These are phyloP conservation scores for Cercospora zeina DNA, from an alignment of 2,329 filamentous ascomycete species.

Conservation along the genomic window DNA sequence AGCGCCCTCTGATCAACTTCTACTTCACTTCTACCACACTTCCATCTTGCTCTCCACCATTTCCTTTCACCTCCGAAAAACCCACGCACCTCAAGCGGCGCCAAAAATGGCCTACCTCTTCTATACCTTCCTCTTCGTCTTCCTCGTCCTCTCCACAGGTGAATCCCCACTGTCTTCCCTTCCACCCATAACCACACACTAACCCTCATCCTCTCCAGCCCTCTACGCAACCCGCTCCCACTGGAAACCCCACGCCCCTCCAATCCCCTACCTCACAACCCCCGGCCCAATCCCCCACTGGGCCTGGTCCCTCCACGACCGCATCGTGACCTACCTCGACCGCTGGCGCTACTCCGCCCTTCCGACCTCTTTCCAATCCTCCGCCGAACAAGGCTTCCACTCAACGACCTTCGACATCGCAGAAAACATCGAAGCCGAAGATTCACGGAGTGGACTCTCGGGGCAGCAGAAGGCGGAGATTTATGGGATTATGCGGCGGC, in stretches of 20 bases:
- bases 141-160: conserved; percentile 71
- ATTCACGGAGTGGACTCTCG: conserved; percentile 78
- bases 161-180: conserved; percentile 39
- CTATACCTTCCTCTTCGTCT: conserved; percentile 71
- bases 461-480: conserved; percentile 78
- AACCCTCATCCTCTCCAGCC: conserved; percentile 45
- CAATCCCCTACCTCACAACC: conserved; percentile 54
- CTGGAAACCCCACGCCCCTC: conserved; percentile 72
- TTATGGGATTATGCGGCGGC: conserved; percentile 84
- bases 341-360: conserved; percentile 70
- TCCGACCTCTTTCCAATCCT: conserved; percentile 70
- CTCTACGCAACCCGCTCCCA: conserved; percentile 77
- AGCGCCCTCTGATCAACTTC: neutral
- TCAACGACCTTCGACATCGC: conserved; percentile 80
- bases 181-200: conserved; percentile 9
- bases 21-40: no score
- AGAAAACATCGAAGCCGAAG: conserved; percentile 76
- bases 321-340: conserved; percentile 43
- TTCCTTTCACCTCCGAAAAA: conserved; percentile 3
- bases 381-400: conserved; percentile 84
- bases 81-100: no score
- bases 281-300: conserved; percentile 53
- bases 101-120: conserved; percentile 72
- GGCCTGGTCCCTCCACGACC: conserved; percentile 53
- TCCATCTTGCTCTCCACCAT: conserved; percentile 10